Evolutionary conservation across 1,139 yeast genomes (phyloP), one percentile per base, ranked within the genome.

Genomic region (Candida gigantensis): DNA sequence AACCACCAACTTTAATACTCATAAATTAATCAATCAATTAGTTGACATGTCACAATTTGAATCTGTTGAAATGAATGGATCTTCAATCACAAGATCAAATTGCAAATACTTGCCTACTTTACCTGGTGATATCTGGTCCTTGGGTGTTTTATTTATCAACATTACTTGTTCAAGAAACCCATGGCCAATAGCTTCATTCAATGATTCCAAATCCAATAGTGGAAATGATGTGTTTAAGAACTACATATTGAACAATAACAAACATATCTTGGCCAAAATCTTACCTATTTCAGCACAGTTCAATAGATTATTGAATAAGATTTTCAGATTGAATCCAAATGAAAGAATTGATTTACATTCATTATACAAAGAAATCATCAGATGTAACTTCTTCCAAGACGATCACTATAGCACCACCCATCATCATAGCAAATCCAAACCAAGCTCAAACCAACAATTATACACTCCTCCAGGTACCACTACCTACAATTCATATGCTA

Each of bases 81-180:
- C 44, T 11, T 40, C 43, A 5, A 41, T 37, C 27, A 45, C 30
- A 14, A 28, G 51, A 21, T 51, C 62, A 34, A 55, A 48, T 35
- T 53, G 60, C 30, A 53, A 54, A 42, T 62, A 54, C 43, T 67
- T 76, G 53, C 89, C 90, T n/a, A 82, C 95, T 1, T 60, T 75
- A 25, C 78, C 87, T 7, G 89, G 92, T 35, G 97, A 89, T 55
- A 76, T 87, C 18, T 89, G 97, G 97, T 84, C 95, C 1, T 65
- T 89, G 37, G 95, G 94, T 3, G 82, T 89, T 19, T 80, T 89
- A 24, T 67, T 89, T 41, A 79, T 89, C 44, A 89, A 89, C 55
- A 69, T 89, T 35, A 74, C 87, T 10, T 86, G 95, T 50, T 81
- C 88, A 30, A 74, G 96, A 56, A 89, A 89, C 53, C 96, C 97